Evolutionary conservation across 164 flowering plant species (phyloP).

Genomic region (Vitis rupestris): DNA sequence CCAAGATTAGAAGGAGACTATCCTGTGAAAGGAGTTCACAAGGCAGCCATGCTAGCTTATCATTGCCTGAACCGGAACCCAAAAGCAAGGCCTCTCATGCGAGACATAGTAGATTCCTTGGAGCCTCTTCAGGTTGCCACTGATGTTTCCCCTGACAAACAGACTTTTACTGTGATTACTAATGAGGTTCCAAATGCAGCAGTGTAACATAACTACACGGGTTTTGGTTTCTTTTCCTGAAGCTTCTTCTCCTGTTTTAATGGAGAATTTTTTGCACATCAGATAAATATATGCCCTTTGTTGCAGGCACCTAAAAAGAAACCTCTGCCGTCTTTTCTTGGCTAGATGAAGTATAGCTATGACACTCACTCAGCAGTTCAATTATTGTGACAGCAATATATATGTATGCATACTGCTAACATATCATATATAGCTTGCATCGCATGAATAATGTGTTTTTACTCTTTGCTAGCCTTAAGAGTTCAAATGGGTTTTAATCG

Average conservation of each 20-base stretch:
- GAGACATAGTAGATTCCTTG: slow-evolving; percentile 84
- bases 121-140: slow-evolving; percentile 68
- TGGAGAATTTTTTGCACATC: slow-evolving; percentile 9
- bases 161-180: slow-evolving; percentile 21
- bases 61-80: slow-evolving; percentile 87
- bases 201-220: slow-evolving; percentile 1
- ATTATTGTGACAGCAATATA: too few species aligned
- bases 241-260: slow-evolving; percentile 11
- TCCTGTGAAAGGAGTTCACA: slow-evolving; percentile 74
- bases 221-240: not conserved
- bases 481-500: too few species aligned
- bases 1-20: slow-evolving; percentile 78
- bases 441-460: too few species aligned
- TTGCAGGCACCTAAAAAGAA: too few species aligned
- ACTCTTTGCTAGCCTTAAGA: too few species aligned
- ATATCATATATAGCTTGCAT: too few species aligned
- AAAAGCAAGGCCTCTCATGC: slow-evolving; percentile 90
- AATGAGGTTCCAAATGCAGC: slow-evolving; percentile 8
- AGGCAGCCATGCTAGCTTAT: slow-evolving; percentile 92
- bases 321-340: too few species aligned
- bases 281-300: too few species aligned
- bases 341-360: too few species aligned
- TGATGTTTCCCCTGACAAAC: slow-evolving; percentile 24
- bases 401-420: too few species aligned
- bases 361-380: too few species aligned